Evolutionary conservation across 2,329 filamentous ascomycete genomes (phyloP).

Genomic region (Fusarium torreyae): DNA sequence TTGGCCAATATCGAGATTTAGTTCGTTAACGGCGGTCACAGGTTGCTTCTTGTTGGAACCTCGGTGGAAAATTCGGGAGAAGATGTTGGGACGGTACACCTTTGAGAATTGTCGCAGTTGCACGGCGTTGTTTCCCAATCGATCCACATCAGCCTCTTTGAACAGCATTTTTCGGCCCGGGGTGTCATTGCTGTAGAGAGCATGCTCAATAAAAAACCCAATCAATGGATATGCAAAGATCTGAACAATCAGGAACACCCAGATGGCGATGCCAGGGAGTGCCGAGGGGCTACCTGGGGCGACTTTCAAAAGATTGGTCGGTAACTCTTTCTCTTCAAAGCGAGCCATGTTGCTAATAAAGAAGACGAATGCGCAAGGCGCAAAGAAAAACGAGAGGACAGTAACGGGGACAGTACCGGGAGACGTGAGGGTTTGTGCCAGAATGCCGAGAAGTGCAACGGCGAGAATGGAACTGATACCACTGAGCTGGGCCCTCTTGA

Average conservation of each 20-base stretch:
- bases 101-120: constrained; percentile 83
- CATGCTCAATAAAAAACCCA: constrained; percentile 80
- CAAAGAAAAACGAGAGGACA: constrained; percentile 82
- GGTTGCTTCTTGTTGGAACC: constrained; percentile 64
- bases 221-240: constrained; percentile 83
- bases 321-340: constrained; percentile 75
- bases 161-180: constrained; percentile 69
- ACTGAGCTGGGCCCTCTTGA: constrained; percentile 88
- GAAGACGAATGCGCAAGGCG: constrained; percentile 89
- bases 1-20: constrained; percentile 79
- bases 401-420: constrained; percentile 75
- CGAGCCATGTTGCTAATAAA: constrained; percentile 83
- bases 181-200: constrained; percentile 81
- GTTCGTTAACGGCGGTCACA: constrained; percentile 83
- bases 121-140: constrained; percentile 69
- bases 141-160: constrained; percentile 47
- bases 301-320: constrained; percentile 72
- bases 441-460: constrained; percentile 82
- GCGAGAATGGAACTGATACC: constrained; percentile 84
- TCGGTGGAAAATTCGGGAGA: constrained; percentile 68
- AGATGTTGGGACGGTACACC: constrained; percentile 77
- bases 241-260: constrained; percentile 83
- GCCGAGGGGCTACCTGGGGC: constrained; percentile 78
- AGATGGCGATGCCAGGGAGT: constrained; percentile 81
- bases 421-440: constrained; percentile 81